These are phyloP conservation scores for Paraphaeosphaeria minitans DNA, from an alignment of 2,329 filamentous ascomycete genomes.

Conservation along the genomic window DNA sequence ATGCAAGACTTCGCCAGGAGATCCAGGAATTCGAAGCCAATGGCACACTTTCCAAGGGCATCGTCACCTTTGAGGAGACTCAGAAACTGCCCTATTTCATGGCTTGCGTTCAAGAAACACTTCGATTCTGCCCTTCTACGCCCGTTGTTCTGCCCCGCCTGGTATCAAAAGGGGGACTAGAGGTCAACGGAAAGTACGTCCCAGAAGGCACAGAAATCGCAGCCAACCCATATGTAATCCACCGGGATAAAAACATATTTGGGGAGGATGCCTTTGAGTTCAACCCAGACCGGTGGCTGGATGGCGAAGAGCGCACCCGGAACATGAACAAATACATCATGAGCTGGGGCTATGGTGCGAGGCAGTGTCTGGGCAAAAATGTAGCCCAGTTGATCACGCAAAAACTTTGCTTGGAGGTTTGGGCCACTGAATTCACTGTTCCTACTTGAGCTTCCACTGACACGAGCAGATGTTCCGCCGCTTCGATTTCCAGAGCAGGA, in stretches of 20 bases:
- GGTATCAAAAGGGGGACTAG: slow-evolving; percentile 3
- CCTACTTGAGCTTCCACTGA: too few relatives aligned
- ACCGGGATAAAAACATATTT: slow-evolving; percentile 59
- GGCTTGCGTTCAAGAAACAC: slow-evolving; percentile 16
- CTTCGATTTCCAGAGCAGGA: neutral
- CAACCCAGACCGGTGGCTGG: slow-evolving; percentile 65
- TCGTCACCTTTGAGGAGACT: slow-evolving; percentile 3
- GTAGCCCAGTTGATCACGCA: slow-evolving; percentile 1
- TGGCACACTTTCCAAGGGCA: neutral
- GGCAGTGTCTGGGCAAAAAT: slow-evolving; percentile 1
- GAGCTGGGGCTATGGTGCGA: slow-evolving; percentile 2
- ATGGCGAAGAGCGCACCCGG: neutral
- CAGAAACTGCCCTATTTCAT: slow-evolving; percentile 14
- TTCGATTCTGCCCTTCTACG: slow-evolving; percentile 13
- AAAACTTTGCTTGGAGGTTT: slow-evolving; percentile 4
- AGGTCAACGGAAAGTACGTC: slow-evolving; percentile 5
- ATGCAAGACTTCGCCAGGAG: neutral
- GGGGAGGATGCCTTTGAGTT: slow-evolving; percentile 73
- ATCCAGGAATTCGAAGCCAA: neutral
- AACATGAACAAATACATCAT: slow-evolving; percentile 10
- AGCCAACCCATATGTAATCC: slow-evolving; percentile 11
- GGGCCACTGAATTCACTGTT: too few relatives aligned
- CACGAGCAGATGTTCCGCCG: slow-evolving; percentile 4
- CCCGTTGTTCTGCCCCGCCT: slow-evolving; percentile 6
- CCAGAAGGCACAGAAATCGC: slow-evolving; percentile 8